These are phyloP conservation scores for Melampsora americana DNA, from an alignment of 1,284 basidiomycete species.

Conservation along the genomic window DNA sequence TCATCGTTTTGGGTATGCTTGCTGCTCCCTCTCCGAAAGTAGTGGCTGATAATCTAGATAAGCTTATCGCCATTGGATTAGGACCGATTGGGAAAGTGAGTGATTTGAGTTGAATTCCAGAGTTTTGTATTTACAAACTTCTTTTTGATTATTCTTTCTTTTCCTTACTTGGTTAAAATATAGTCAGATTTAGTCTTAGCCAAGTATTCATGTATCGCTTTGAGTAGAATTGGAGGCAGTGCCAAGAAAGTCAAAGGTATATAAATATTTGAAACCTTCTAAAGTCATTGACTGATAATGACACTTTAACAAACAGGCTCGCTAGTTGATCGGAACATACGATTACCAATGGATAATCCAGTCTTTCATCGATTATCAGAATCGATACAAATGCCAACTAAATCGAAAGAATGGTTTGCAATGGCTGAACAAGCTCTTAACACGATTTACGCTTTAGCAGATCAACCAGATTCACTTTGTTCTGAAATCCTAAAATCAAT, in stretches of 20 bases:
- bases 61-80: conserved; percentile 81
- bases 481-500: conserved; percentile 76
- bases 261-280: not conserved
- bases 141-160: not conserved
- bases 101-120: conserved; percentile 12
- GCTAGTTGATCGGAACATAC: conserved; percentile 77
- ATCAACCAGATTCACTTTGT: conserved; percentile 86
- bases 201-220: conserved; percentile 85
- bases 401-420: conserved; percentile 84
- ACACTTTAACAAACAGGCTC: conserved; percentile 59
- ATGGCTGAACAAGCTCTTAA: conserved; percentile 96
- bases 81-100: conserved; percentile 65
- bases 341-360: conserved; percentile 80
- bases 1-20: conserved; percentile 93
- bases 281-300: not conserved
- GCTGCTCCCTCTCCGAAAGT: conserved; percentile 79
- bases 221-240: conserved; percentile 87
- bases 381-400: conserved; percentile 70
- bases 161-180: not conserved
- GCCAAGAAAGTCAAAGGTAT: conserved; percentile 89
- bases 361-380: conserved; percentile 81
- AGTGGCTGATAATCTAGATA: conserved; percentile 80
- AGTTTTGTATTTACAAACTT: not conserved
- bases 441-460: conserved; percentile 87
- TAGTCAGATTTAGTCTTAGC: conserved; percentile 75